Evolutionary conservation across 768 basidiomycete species (phyloP), one percentile per base, ranked within the genome.

Genomic region (Tulasnella sp.): DNA sequence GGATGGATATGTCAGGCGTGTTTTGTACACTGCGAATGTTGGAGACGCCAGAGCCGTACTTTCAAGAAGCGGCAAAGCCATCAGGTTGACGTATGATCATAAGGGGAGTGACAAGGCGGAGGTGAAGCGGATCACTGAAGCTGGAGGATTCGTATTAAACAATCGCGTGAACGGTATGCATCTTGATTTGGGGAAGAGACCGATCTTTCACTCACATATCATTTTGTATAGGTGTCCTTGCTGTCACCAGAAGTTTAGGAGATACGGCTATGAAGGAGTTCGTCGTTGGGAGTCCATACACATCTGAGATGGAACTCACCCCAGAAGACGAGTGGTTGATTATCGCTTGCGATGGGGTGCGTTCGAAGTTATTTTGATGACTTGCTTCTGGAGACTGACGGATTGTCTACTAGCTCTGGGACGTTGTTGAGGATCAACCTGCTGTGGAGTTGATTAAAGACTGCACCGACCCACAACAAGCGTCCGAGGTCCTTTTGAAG

Each of bases 251-350:
- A 60, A 92, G 92, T 67, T 75, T 99, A 59, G 96, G 96, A 32
- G 96, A 99, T 68, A 88, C 92, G 1, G 88, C 91, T 5, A 98
- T 99, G 96, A 99, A 99, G 73, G 96, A 99, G 67, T 99, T 94
- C 70, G 96, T 99, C 10, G 96, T 98, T 50, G 96, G 96, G 1
- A 81, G 89, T 27, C 96, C 96, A 4, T 99, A 95, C 72, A 99
- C 96, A 19, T 98, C 96, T n/a, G 94, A 97, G 71, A 97, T 95
- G 11, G 82, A 86, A 65, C 73, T 99, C 43, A 86, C 85, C 56
- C 83, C 88, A 7, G 85, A 89, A 4, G 96, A 98, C 69, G 95
- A 98, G 70, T 91, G 95, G 70, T 70, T 97, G 64, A 88, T 99
- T 61, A 78, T 99, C 61, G 96, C 96, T 21, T 99, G 96, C 69